phyloP scores from a whole-genome alignment of 257 asterid species.

The Primulina tabacum region DNA sequence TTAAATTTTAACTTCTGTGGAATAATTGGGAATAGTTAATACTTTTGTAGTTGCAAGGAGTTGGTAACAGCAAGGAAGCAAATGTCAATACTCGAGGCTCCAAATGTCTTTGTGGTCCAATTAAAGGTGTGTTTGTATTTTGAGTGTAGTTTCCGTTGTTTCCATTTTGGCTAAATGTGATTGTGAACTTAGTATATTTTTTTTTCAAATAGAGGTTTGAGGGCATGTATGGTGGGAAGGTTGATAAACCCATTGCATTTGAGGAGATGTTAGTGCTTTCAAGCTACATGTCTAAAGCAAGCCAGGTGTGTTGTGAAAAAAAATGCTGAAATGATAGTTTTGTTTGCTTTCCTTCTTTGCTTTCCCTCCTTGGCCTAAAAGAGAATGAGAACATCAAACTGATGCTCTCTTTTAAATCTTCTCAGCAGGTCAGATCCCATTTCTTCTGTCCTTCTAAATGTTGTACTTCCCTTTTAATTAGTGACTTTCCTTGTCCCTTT shows the following conservation, averaged over 20 bases:
- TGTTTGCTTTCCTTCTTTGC: constrained; percentile 20
- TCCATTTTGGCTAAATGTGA: constrained; percentile 13
- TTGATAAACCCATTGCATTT: constrained; percentile 76
- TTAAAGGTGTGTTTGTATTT: constrained; percentile 58
- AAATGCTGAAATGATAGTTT: constrained; percentile 7
- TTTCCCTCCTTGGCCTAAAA: neutral
- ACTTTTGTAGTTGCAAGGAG: constrained; percentile 78
- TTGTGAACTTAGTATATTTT: constrained; percentile 9
- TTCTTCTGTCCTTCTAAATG: neutral
- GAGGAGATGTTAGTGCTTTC: constrained; percentile 78
- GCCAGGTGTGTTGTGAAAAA: constrained; percentile 53
- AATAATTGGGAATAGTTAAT: constrained; percentile 27
- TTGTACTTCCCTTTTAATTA: no score
- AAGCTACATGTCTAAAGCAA: constrained; percentile 80
- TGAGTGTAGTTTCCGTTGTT: constrained; percentile 16
- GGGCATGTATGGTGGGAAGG: constrained; percentile 81
- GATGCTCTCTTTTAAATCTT: neutral
- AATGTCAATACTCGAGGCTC: constrained; percentile 89
- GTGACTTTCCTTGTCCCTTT: no score
- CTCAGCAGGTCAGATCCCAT: neutral
- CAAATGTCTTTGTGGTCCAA: constrained; percentile 94
- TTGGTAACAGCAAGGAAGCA: constrained; percentile 97
- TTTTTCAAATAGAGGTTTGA: constrained; percentile 67
- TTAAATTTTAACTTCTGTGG: constrained; percentile 17
- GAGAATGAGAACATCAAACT: neutral